Conservation (phyloP, 805 yeast genomes). For the Starmera pachycereana region DNA sequence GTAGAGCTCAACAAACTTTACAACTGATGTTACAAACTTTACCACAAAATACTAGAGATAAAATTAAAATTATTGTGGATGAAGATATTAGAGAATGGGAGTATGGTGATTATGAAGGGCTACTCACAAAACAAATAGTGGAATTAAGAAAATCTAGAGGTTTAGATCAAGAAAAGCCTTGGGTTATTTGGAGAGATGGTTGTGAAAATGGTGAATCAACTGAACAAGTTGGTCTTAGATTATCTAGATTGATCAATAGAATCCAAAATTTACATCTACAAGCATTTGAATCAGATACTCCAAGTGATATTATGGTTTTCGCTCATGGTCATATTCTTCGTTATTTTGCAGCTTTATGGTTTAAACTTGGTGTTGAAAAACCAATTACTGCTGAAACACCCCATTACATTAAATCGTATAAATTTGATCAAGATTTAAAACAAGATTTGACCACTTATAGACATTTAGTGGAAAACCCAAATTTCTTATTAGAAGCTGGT, state of each 20-base stretch:
- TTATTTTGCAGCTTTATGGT: slow-evolving; percentile 87
- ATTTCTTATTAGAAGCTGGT: slow-evolving; percentile 84
- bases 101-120: slow-evolving; percentile 93
- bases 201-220: slow-evolving; percentile 84
- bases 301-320: slow-evolving; percentile 70
- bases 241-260: slow-evolving; percentile 59
- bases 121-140: slow-evolving; percentile 55
- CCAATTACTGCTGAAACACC: slow-evolving; percentile 4
- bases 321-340: slow-evolving; percentile 94
- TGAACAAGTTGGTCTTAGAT: slow-evolving; percentile 53
- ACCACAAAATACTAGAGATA: slow-evolving; percentile 29
- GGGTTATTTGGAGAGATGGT: slow-evolving; percentile 90
- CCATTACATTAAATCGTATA: slow-evolving; percentile 9
- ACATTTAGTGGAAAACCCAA: slow-evolving; percentile 48
- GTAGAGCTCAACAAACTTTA: slow-evolving; percentile 67
- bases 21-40: slow-evolving; percentile 47
- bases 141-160: slow-evolving; percentile 52
- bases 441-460: slow-evolving; percentile 20
- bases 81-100: slow-evolving; percentile 90
- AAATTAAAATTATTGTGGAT: slow-evolving; percentile 38
- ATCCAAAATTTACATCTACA: slow-evolving; percentile 50
- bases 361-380: slow-evolving; percentile 26
- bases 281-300: slow-evolving; percentile 37
- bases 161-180: slow-evolving; percentile 35
- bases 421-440: slow-evolving; percentile 21